Evolutionary conservation across 257 asterid species (phyloP), one percentile per base, ranked within the genome.

Genomic region (Rubia yunnanensis): DNA sequence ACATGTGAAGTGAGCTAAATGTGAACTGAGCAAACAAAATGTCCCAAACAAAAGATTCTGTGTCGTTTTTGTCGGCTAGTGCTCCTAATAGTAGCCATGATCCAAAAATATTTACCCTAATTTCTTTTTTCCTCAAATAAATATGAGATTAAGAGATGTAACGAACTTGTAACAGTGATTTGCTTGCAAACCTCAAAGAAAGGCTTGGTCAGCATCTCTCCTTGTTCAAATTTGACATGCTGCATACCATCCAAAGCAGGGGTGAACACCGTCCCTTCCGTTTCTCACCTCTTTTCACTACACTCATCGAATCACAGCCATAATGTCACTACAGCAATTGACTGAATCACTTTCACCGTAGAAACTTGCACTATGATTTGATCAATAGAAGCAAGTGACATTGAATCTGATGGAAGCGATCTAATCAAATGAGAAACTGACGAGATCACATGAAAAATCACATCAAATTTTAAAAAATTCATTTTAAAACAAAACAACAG

Each of bases 221-320:
- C 97, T 52, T 83, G 87, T 79, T 76, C 92, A 13, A 97, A 79
- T 71, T 83, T 89, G 64, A 92, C 94, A 69, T 86, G 89, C 76
- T 89, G 82, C 94, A 92, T 87, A 78, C 94, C 95, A 69, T 89
- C 97, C 76, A 92, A 66, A 23, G 96, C 96, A 65, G 99, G 96
- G 54, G 85, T 20, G 55, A 92, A 92, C 61, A 74, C 88, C 0
- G 99, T 89, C 70, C 94, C 97, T 78, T 86, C 99, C 99, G 87
- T 89, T 77, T 32, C 34, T 65, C 53, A 39, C 49, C 44, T 23
- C 20, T 30, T 44, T 23, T 13, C 23, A 24, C 67, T 65, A 41
- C 60, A 65, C n/a, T 58, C 20, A 7, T 31, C 39, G 15, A 58
- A 58, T 27, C 6, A 10, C 18, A 57, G 7, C 7, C 26, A 58